These are phyloP conservation scores for Pouteria campechiana DNA, from an alignment of 179 eudicot species.

Conservation along the genomic window DNA sequence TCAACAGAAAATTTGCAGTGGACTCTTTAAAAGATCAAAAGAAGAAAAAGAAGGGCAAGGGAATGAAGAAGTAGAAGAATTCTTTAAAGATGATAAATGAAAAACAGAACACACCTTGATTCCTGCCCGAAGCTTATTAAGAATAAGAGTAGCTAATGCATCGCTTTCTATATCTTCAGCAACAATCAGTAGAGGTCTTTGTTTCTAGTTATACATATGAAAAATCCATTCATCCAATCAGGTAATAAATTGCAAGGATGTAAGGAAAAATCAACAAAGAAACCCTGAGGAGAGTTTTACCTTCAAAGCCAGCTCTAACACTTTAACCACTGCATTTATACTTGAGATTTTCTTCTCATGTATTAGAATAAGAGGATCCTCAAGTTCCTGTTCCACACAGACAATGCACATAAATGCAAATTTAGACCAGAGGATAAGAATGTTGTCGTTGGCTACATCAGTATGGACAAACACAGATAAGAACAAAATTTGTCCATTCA, in stretches of 20 bases:
- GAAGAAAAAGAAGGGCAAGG: background rate
- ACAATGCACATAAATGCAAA: too few relatives aligned
- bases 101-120: slow-evolving; percentile 47
- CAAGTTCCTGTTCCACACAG: slow-evolving; percentile 52
- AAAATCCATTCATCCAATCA: background rate
- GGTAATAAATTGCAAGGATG: background rate
- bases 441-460: too few relatives aligned
- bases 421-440: too few relatives aligned
- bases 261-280: too few relatives aligned
- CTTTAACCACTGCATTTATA: slow-evolving; percentile 41
- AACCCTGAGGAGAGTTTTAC: slow-evolving; percentile 14
- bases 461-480: too few relatives aligned
- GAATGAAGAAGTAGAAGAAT: background rate
- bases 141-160: slow-evolving; percentile 84
- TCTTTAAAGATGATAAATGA: too few relatives aligned
- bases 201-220: slow-evolving; percentile 41
- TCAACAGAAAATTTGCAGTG: background rate
- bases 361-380: slow-evolving; percentile 48
- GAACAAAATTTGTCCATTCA: too few relatives aligned
- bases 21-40: background rate
- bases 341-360: slow-evolving; percentile 56
- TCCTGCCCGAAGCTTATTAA: slow-evolving; percentile 91
- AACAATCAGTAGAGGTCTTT: slow-evolving; percentile 79
- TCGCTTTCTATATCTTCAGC: slow-evolving; percentile 95
- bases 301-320: slow-evolving; percentile 54